Evolutionary conservation across 2,329 filamentous ascomycete species (phyloP).

Genomic region (Shiraia sp.): DNA sequence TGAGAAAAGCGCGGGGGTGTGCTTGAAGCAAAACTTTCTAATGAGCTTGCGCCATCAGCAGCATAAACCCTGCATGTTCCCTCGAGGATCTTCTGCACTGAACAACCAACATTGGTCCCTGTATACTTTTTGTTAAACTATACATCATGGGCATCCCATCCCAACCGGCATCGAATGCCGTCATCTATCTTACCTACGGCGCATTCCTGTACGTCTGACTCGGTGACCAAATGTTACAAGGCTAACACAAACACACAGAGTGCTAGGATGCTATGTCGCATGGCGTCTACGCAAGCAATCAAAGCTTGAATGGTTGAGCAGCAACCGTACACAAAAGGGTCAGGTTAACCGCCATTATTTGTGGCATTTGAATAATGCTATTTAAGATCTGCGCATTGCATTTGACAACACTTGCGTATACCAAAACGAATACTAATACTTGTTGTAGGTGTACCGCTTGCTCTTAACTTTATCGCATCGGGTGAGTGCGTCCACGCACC

Average conservation of each 20-base stretch:
- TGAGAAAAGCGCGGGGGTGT: conserved; percentile 25
- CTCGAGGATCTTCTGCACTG: conserved; percentile 9
- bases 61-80: conserved; percentile 25
- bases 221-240: conserved; percentile 5
- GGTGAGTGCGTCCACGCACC: conserved; percentile 68
- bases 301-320: conserved; percentile 72
- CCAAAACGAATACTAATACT: conserved; percentile 31
- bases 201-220: conserved; percentile 68
- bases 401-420: too few species aligned
- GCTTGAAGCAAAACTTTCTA: conserved; percentile 26
- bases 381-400: too few species aligned
- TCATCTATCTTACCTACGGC: conserved; percentile 80
- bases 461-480: conserved; percentile 88
- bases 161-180: conserved; percentile 75
- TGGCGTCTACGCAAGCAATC: conserved; percentile 64
- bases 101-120: conserved; percentile 5
- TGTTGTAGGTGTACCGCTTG: conserved; percentile 73
- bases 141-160: conserved; percentile 74
- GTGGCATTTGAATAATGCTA: conserved; percentile 9
- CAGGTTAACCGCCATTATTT: conserved; percentile 20
- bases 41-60: conserved; percentile 7
- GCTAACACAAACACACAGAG: conserved; percentile 48
- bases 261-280: conserved; percentile 64
- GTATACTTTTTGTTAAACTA: too few species aligned
- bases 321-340: conserved; percentile 85